phyloP scores from a whole-genome alignment of 164 flowering plant species.

The Magnolia officinalis region DNA sequence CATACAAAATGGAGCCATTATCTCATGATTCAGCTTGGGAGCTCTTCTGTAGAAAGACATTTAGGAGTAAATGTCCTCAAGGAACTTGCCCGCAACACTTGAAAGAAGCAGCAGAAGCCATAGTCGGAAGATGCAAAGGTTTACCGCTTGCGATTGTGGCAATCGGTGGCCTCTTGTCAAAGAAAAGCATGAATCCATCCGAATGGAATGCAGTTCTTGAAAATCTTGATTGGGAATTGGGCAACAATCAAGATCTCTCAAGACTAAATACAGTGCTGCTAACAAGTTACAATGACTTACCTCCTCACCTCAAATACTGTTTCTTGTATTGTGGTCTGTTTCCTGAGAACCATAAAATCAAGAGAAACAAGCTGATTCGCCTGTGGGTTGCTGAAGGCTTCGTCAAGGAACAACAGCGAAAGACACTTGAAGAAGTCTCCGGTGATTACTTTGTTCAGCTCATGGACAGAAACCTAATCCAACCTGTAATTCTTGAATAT shows the following conservation, averaged over 20 bases:
- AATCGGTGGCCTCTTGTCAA: background rate
- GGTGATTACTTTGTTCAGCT: conserved; percentile 11
- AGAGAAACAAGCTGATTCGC: conserved; percentile 13
- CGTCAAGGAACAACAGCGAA: background rate
- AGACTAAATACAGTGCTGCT: background rate
- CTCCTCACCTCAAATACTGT: conserved; percentile 19
- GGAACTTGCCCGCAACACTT: background rate
- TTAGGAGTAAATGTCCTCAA: background rate
- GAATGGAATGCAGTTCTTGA: background rate
- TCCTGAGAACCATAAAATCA: conserved; percentile 17
- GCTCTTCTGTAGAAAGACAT: background rate
- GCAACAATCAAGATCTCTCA: background rate
- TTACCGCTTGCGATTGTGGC: conserved; percentile 2
- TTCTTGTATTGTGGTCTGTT: conserved; percentile 21
- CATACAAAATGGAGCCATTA: background rate
- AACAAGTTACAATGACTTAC: conserved; percentile 12
- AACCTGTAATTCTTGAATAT: background rate
- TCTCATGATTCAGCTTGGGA: background rate
- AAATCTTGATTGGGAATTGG: background rate
- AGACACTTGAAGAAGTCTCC: conserved; percentile 6
- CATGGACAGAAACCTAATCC: conserved; percentile 10
- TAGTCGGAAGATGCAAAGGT: background rate
- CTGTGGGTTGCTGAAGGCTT: conserved; percentile 28
- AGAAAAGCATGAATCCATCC: background rate
- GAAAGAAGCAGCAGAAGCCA: background rate